Percentiles rank a stretch among this genome's conserved stretches.
phyloP scores from a whole-genome alignment of 179 eudicot species.

The Amaranthus tricolor region DNA sequence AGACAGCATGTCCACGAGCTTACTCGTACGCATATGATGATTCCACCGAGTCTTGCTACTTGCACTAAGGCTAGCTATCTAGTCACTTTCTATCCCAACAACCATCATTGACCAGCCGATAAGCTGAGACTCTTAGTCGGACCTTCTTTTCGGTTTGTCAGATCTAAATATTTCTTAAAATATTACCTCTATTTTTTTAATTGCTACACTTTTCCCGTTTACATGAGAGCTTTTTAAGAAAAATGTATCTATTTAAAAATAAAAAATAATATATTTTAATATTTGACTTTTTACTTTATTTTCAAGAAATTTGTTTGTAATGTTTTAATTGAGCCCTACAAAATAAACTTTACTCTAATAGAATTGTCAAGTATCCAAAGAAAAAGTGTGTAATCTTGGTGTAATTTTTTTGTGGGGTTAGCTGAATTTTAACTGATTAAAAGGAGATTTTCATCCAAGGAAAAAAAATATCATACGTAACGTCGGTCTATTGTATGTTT shows the following conservation, averaged over 20 bases:
- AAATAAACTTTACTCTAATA: too few relatives aligned
- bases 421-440: conserved; percentile 20
- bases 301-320: not conserved
- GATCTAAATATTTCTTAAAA: too few relatives aligned
- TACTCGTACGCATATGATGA: conserved; percentile 97
- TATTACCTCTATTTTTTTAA: too few relatives aligned
- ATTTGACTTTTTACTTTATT: not conserved
- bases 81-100: conserved; percentile 87
- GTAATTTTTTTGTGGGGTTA: conserved; percentile 12
- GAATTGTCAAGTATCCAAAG: too few relatives aligned
- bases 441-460: conserved; percentile 19
- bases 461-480: too few relatives aligned
- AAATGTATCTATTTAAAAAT: not conserved
- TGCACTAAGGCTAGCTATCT: conserved; percentile 74
- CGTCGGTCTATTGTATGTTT: too few relatives aligned
- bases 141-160: too few relatives aligned
- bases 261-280: not conserved
- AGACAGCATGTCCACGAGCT: conserved; percentile 87
- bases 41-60: conserved; percentile 92
- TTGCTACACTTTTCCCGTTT: too few relatives aligned
- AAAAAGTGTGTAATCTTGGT: too few relatives aligned
- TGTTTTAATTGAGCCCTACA: too few relatives aligned
- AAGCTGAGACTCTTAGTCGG: not conserved
- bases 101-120: conserved; percentile 16
- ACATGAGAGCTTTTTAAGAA: not conserved